These are phyloP conservation scores for Nakaseomyces bracarensis DNA, from an alignment of 1,139 yeast genomes.

Conservation along the genomic window DNA sequence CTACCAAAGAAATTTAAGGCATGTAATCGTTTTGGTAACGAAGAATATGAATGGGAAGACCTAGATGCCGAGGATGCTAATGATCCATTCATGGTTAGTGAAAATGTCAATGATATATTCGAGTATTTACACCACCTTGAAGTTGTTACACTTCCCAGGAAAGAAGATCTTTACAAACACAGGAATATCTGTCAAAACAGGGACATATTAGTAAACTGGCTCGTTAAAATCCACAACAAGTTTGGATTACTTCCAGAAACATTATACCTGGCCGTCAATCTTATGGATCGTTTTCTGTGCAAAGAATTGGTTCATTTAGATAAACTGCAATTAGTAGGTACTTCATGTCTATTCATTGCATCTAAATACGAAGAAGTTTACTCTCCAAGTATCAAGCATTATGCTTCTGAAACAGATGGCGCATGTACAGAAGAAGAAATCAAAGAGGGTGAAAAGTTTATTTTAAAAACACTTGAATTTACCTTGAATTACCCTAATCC, in stretches of 20 bases:
- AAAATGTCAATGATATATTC: slow-evolving; percentile 83
- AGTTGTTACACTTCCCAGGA: slow-evolving; percentile 65
- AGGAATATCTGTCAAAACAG: slow-evolving; percentile 72
- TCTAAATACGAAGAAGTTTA: slow-evolving; percentile 94
- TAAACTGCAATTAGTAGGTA: slow-evolving; percentile 81
- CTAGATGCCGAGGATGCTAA: slow-evolving; percentile 83
- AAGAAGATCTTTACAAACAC: slow-evolving; percentile 67
- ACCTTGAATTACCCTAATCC: slow-evolving; percentile 88
- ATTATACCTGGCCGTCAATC: slow-evolving; percentile 74
- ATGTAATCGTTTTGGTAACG: slow-evolving; percentile 24
- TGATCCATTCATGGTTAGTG: slow-evolving; percentile 93
- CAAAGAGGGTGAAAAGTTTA: slow-evolving; percentile 76
- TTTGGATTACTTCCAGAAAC: slow-evolving; percentile 88
- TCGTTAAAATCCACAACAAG: slow-evolving; percentile 83
- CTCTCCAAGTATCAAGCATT: slow-evolving; percentile 80
- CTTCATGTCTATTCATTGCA: slow-evolving; percentile 84
- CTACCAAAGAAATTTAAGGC: slow-evolving; percentile 31
- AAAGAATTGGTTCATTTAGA: slow-evolving; percentile 72
- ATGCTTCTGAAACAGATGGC: slow-evolving; percentile 82
- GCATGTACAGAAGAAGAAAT: slow-evolving; percentile 73
- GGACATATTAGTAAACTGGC: slow-evolving; percentile 88
- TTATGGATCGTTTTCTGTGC: slow-evolving; percentile 86
- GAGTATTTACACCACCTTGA: slow-evolving; percentile 71
- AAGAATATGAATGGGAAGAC: slow-evolving; percentile 70
- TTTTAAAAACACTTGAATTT: slow-evolving; percentile 66